Percentiles rank a stretch among this genome's conserved stretches.
Evolutionary conservation across 2,329 filamentous ascomycete genomes (phyloP).

Genomic region (Nothophaeocryptopus gaeumannii): DNA sequence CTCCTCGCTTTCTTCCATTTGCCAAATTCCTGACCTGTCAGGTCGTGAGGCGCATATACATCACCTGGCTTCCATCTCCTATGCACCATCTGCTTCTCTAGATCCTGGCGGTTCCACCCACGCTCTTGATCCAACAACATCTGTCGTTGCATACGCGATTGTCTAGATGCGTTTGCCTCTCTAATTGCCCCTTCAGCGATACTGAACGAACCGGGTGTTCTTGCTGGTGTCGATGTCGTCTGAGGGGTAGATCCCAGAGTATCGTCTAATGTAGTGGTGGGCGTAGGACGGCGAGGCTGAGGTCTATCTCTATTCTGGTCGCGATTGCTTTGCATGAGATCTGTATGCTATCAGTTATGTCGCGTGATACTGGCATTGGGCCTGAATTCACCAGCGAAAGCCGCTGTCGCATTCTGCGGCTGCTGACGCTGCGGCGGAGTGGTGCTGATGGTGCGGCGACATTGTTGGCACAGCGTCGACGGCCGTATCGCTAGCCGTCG

Average conservation of each 20-base stretch:
- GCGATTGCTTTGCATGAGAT: not conserved
- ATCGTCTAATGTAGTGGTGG: too few species aligned
- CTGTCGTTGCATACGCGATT: slow-evolving; percentile 11
- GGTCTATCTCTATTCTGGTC: not conserved
- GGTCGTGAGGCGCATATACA: slow-evolving; percentile 85
- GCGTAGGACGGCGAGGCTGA: too few species aligned
- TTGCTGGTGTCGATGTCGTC: too few species aligned
- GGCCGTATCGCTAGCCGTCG: slow-evolving; percentile 26
- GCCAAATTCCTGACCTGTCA: slow-evolving; percentile 71
- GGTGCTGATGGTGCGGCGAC: slow-evolving; percentile 26
- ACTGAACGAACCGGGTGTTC: too few species aligned
- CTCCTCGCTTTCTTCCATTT: slow-evolving; percentile 68
- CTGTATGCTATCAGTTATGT: not conserved
- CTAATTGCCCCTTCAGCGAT: not conserved
- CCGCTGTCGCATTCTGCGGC: slow-evolving; percentile 27
- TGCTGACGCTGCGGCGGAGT: slow-evolving; percentile 19
- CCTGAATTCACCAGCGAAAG: slow-evolving; percentile 24
- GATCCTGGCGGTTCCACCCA: slow-evolving; percentile 43
- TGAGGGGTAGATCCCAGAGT: too few species aligned
- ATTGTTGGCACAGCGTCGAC: slow-evolving; percentile 29
- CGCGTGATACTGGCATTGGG: not conserved
- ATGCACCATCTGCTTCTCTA: slow-evolving; percentile 59
- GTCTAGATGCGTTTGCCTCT: not conserved
- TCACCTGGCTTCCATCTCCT: slow-evolving; percentile 76
- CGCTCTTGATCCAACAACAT: slow-evolving; percentile 23